Base-by-base conservation (phyloP, 1,284 basidiomycete genomes). In the Papiliotrema fonsecae region DNA sequence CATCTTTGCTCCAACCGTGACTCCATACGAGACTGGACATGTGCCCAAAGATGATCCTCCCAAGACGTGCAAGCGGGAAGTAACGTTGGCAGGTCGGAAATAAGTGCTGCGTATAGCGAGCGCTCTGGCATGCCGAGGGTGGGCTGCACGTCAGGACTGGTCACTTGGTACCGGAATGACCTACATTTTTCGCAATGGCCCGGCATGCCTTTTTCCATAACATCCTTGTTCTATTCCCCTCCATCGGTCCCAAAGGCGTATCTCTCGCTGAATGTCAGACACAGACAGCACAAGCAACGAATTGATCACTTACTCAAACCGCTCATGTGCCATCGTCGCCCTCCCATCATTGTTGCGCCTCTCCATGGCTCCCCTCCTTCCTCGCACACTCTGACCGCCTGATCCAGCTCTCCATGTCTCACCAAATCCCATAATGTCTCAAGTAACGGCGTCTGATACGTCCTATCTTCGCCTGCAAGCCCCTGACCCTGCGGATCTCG, bases 41-140 rank as follows among this genome's bases (percentile, higher is more conserved):
- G 85, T 1, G 88, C 89, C 96, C 94, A 99, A 0, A 97, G 78
- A 57, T 91, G 83, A 65, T 98, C 94, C 67, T 93, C 87, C 92
- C 93, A 99, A 24, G 85, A 86, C 30, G 84, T 76, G 64, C 90
- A 93, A 4, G 87, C 85, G 0, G 84, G 79, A 2, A 80, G 64
- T 10, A 97, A 83, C 6, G 90, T 79, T 6, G 77, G 77, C 0
- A 88, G 81, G 4, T 94, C 91, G 3, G 92, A 92, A 0, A 85
- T 84, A 6, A 98, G 80, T 0, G 90, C 84, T 0, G 92, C 93
- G 60, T 93, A 94, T 0, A 97, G 75, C 0, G 85, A 81, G 14
- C 90, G 82, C 67, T 97, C 93, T 43, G 83, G 79, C 13, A 83
- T 77, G 0, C 87, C 78, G 5, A 96, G 75, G 21, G 77, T 77